A percentile compares a stretch with the other conserved stretches of the same genome.
These are phyloP conservation scores for Akanthomyces muscarius DNA, from an alignment of 2,329 filamentous ascomycete species.

Conservation along the genomic window DNA sequence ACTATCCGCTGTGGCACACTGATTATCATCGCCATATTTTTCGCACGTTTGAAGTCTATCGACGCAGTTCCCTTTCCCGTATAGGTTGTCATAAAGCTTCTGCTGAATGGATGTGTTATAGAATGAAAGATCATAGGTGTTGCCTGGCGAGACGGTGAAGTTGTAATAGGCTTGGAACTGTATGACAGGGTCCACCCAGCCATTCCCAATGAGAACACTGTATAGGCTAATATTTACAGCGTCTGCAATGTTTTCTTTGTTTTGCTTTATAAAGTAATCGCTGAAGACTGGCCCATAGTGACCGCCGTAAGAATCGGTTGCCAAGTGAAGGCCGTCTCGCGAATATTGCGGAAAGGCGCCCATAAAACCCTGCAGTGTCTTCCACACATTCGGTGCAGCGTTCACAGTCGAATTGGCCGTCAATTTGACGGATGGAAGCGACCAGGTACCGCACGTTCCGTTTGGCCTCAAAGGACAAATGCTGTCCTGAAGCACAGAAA, in stretches of 20 bases:
- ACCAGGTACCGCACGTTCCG: slow-evolving; percentile 30
- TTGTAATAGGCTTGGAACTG: slow-evolving; percentile 5
- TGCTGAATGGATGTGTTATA: slow-evolving; percentile 6
- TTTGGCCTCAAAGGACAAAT: slow-evolving; percentile 33
- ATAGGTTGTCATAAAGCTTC: slow-evolving; percentile 51
- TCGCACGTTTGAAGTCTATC: neutral
- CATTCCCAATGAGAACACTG: slow-evolving; percentile 63
- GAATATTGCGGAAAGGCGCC: slow-evolving; percentile 53
- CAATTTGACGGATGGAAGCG: slow-evolving; percentile 13
- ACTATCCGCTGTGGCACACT: neutral
- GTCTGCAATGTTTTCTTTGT: slow-evolving; percentile 40
- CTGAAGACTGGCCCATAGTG: slow-evolving; percentile 65
- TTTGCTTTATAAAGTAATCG: slow-evolving; percentile 57
- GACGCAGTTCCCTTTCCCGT: slow-evolving; percentile 37
- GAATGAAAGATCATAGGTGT: slow-evolving; percentile 4
- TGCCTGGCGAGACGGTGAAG: neutral
- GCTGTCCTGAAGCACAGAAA: slow-evolving; percentile 18
- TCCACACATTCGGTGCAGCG: slow-evolving; percentile 55
- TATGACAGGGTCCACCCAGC: slow-evolving; percentile 51
- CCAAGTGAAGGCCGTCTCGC: slow-evolving; percentile 57
- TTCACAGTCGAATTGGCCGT: slow-evolving; percentile 7
- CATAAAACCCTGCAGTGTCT: slow-evolving; percentile 60
- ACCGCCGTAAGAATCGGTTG: slow-evolving; percentile 66
- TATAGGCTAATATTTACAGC: slow-evolving; percentile 46
- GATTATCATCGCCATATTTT: neutral